A percentile compares a stretch with the other conserved stretches of the same genome.
These are phyloP conservation scores for Hibiscus syriacus DNA, from an alignment of 345 rosid genomes.

Conservation along the genomic window DNA sequence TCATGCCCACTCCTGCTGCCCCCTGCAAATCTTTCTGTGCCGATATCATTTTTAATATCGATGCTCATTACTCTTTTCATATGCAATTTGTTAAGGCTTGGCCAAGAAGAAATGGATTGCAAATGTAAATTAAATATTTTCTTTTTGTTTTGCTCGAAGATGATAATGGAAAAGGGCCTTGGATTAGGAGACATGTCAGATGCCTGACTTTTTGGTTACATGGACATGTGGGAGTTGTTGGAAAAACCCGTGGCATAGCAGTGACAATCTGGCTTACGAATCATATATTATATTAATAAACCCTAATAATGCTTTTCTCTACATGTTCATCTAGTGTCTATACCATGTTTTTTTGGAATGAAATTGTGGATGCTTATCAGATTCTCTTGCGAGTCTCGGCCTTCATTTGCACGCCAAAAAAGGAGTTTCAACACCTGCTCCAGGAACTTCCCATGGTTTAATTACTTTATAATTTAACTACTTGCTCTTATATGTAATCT, in stretches of 20 bases:
- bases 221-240: constrained; percentile 25
- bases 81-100: background rate
- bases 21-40: background rate
- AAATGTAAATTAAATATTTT: background rate
- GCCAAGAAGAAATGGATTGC: constrained; percentile 7
- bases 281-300: background rate
- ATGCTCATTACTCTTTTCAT: background rate
- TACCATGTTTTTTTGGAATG: background rate
- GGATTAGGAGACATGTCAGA: constrained; percentile 22
- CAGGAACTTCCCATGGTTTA: background rate
- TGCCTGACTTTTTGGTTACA: constrained; percentile 29
- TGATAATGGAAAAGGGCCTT: constrained; percentile 2
- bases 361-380: background rate
- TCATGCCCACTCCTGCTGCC: background rate
- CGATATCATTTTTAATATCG: background rate
- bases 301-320: background rate
- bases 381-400: background rate
- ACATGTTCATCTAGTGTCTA: background rate
- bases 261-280: constrained; percentile 11
- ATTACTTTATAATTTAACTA: background rate
- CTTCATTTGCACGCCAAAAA: constrained; percentile 21
- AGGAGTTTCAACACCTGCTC: constrained; percentile 17
- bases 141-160: background rate
- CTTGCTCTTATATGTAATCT: too few relatives aligned
- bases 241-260: constrained; percentile 14